phyloP scores from a whole-genome alignment of 2,329 filamentous ascomycete genomes.

The Ophioceras dolichostomum region DNA sequence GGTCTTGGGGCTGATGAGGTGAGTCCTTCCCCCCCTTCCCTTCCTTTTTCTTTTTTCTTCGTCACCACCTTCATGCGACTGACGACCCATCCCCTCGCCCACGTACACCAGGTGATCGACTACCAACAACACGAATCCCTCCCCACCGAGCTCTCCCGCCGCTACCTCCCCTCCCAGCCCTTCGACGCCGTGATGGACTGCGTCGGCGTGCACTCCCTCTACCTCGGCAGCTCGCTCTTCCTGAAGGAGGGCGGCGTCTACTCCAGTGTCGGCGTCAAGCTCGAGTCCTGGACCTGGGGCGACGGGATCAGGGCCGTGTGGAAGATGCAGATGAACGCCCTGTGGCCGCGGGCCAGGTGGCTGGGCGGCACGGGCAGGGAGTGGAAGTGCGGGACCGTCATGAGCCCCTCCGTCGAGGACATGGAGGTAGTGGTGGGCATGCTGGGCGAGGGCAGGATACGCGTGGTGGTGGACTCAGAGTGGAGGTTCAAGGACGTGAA shows the following conservation, averaged over 20 bases:
- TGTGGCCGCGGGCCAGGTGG: conserved; percentile 21
- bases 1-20: conserved; percentile 35
- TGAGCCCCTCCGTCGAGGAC: conserved; percentile 18
- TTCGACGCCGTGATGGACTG: conserved; percentile 37
- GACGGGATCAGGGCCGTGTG: conserved; percentile 16
- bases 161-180: conserved; percentile 12
- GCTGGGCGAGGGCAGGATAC: conserved; percentile 20
- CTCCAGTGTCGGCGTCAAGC: conserved; percentile 15
- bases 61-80: background rate
- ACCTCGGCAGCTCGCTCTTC: conserved; percentile 23
- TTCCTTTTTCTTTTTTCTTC: background rate
- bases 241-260: conserved; percentile 21
- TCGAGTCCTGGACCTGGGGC: background rate
- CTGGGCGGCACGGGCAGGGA: conserved; percentile 24
- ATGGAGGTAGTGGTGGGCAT: conserved; percentile 20
- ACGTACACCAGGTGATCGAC: conserved; percentile 22
- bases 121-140: conserved; percentile 24
- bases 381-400: conserved; percentile 21
- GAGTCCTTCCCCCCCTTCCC: conserved; percentile 1
- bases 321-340: conserved; percentile 24
- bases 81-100: background rate
- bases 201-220: conserved; percentile 34
- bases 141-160: conserved; percentile 17
- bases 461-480: conserved; percentile 21
- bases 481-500: conserved; percentile 22